Percentiles rank a stretch among this genome's conserved stretches.
phyloP scores from a whole-genome alignment of 441 rosid species.

The Erodium trifolium region DNA sequence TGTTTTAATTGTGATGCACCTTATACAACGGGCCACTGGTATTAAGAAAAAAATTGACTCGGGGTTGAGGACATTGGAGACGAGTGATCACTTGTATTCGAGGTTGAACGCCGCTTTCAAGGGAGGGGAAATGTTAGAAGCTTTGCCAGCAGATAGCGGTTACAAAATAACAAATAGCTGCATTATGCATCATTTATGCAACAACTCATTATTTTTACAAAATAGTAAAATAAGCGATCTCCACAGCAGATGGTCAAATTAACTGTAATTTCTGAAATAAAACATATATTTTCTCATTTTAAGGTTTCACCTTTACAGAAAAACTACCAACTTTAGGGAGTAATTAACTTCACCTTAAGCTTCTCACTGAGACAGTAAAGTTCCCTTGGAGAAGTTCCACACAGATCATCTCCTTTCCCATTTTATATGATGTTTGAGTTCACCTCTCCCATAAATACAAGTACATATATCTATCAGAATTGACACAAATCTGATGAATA shows the following conservation, averaged over 20 bases:
- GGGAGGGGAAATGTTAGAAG: no score
- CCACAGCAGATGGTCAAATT: not conserved
- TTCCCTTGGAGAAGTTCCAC: not conserved
- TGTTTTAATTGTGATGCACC: no score
- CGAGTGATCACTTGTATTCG: no score
- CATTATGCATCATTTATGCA: no score
- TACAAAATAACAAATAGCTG: no score
- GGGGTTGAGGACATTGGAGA: no score
- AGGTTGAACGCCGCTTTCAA: no score
- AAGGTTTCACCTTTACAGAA: not conserved
- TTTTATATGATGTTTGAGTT: not conserved
- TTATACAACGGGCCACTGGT: no score
- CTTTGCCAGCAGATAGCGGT: no score
- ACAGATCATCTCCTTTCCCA: not conserved
- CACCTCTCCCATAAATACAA: slow-evolving; percentile 8
- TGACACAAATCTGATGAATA: not conserved
- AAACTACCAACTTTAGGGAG: not conserved
- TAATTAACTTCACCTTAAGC: not conserved
- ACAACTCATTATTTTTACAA: no score
- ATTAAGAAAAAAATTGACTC: no score
- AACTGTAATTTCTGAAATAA: not conserved
- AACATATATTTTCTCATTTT: not conserved
- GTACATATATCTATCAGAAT: slow-evolving; percentile 6
- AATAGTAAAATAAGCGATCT: not conserved
- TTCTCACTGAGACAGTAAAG: not conserved